Conservation (phyloP, 495 filamentous ascomycete species). For the Daldinia bambusicola region DNA sequence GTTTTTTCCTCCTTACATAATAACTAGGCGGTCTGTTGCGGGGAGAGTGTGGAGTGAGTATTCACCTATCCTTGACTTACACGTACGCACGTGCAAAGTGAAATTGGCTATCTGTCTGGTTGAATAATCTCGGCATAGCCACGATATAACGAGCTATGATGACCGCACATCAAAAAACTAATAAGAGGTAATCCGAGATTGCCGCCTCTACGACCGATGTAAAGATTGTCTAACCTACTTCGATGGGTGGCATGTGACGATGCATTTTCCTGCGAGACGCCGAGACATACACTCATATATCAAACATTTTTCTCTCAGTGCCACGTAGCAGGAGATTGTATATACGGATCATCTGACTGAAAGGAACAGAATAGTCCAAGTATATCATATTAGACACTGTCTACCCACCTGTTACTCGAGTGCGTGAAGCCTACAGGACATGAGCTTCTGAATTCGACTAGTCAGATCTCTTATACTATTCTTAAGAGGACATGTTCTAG, state of each 20-base stretch:
- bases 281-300: constrained; percentile 6
- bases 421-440: too few species aligned
- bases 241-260: not conserved
- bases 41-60: not conserved
- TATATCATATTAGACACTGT: not conserved
- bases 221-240: constrained; percentile 10
- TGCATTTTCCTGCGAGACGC: constrained; percentile 20
- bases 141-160: not conserved
- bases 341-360: not conserved
- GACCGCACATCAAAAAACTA: constrained; percentile 31
- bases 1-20: constrained; percentile 8
- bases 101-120: constrained; percentile 1
- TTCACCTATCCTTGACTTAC: constrained; percentile 36
- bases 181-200: constrained; percentile 2
- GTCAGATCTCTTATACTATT: too few species aligned
- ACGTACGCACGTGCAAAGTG: constrained; percentile 24
- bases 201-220: constrained; percentile 6
- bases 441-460: too few species aligned
- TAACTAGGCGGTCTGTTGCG: constrained; percentile 2
- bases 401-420: too few species aligned
- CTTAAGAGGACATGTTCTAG: too few species aligned
- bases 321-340: constrained; percentile 13
- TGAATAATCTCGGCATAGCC: constrained; percentile 23
- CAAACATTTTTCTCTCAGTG: not conserved
- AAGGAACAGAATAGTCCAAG: not conserved